Base-by-base conservation (phyloP, 2,329 filamentous ascomycete genomes). In the Fusarium staphyleae region DNA sequence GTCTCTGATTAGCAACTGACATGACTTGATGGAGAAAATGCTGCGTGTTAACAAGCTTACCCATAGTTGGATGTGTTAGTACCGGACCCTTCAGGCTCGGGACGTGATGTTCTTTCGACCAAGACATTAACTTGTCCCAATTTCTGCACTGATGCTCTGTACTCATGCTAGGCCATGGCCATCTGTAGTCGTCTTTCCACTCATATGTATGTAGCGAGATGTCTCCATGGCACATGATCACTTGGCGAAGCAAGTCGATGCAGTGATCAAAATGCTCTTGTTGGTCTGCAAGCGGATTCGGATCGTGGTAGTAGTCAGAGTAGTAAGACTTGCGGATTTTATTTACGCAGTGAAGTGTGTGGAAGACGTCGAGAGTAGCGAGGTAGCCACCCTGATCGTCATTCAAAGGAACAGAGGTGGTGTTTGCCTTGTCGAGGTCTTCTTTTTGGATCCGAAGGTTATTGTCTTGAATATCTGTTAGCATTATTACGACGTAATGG, bases 161-260 rank as follows among this genome's bases (percentile, higher is more conserved):
- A 4, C 16, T 26, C 47, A 49, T 49, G 12, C 47, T 49, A 3
- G 47, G 47, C 47, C 47, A 49, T 18, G 47, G 47, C 47, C 47
- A 49, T 11, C 47, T 30, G 24, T 49, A 49, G 13, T 37, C 24
- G 16, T 49, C 47, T 24, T 49, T 49, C 47, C 47, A 49, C 6
- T 29, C 22, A 12, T 49, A 49, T 0, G 47, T 49, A 35, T 49
- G 47, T 13, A 49, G 32, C 12, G 47, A 49, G 13, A 36, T 15
- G 22, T 49, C 47, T 13, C 47, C 47, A 13, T 49, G 47, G n/a
- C 47, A 49, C 47, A 49, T 49, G 16, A 49, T 26, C 1, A 49
- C 47, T 11, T 49, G 47, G 7, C 47, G 37, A 5, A 49, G 47
- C n/a, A 49, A 14, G 8, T 49, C 47, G 36, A 49, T 49, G 6